Evolutionary conservation across 2,329 filamentous ascomycete species (phyloP), one percentile per base, ranked within the genome.

Genomic region (Didymella glomerata): DNA sequence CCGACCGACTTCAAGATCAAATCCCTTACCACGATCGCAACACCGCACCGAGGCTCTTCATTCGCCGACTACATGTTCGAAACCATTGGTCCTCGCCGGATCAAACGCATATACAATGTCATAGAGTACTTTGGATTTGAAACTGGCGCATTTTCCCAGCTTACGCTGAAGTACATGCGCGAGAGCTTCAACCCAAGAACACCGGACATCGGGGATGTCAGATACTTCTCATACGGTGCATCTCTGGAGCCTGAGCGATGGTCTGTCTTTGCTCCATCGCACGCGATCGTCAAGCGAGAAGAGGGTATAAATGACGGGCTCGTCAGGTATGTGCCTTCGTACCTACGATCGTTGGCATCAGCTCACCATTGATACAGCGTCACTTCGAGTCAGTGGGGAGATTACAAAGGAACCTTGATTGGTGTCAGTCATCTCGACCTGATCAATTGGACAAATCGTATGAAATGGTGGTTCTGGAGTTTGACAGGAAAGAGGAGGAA

Each of bases 1-100:
- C 85, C 85, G 10, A 77, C 79, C 3, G 85, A 88, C 49, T 91
- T 97, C 64, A 92, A 91, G 72, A 90, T 97, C 59, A 82, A 93
- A 36, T 88, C 86, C 0, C 73, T 89, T 64, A 88, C 86, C 0
- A 88, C 86, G 0, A 83, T 89, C 57, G 85, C 86, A 2, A 85
- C 84, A 14, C 86, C 86, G 1, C 86, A 89, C 76, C 76, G 82
- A 75, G 85, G 86, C 4, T 87, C 85, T 25, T 81, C 85, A 6
- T 85, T 88, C 62, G 86, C 86, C 41, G 86, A 89, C 71, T 86
- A 86, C 71, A 77, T 87, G 58, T 82, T 88, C 66, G 79, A 85
- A 5, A 80, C 80, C 40, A 85, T 88, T 54, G 85, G 85, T 36
- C 78, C 82, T 85, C 80, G 81, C 36, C 81, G 81, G 20, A 74